Conservation (phyloP, 345 rosid species). For the Microthlaspi erraticum region DNA sequence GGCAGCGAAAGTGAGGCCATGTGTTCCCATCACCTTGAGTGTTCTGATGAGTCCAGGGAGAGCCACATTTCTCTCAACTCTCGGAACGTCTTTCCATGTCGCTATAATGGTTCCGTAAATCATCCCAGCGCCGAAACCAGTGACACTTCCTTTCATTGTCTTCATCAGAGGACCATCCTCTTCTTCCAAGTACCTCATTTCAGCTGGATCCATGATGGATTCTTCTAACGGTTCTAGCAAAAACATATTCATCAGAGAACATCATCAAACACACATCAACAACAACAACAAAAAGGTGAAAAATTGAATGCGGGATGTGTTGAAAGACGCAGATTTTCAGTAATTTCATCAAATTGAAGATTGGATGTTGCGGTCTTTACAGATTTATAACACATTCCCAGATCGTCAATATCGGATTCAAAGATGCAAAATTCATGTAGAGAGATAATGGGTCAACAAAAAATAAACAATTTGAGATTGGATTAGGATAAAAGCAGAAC, state of each 20-base stretch:
- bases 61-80: slow-evolving; percentile 94
- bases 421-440: neutral
- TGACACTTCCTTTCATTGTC: slow-evolving; percentile 83
- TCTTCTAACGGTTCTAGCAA: slow-evolving; percentile 34
- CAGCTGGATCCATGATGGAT: slow-evolving; percentile 71
- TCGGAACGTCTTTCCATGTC: slow-evolving; percentile 94
- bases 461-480: slow-evolving; percentile 10
- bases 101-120: slow-evolving; percentile 91
- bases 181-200: slow-evolving; percentile 85
- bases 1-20: slow-evolving; percentile 92
- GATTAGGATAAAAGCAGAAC: slow-evolving; percentile 31
- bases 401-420: slow-evolving; percentile 19
- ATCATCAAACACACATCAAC: slow-evolving; percentile 4
- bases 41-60: slow-evolving; percentile 93
- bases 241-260: slow-evolving; percentile 24
- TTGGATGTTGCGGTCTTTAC: neutral
- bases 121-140: slow-evolving; percentile 81
- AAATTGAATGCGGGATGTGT: neutral
- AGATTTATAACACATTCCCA: slow-evolving; percentile 7
- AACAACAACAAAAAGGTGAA: neutral
- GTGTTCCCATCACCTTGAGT: slow-evolving; percentile 92
- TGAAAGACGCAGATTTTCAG: slow-evolving; percentile 1
- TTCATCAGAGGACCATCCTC: slow-evolving; percentile 74
- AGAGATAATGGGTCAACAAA: neutral
- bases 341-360: slow-evolving; percentile 12